Evolutionary conservation across 2,329 filamentous ascomycete genomes (phyloP).

Genomic region (Talaromyces sp.): DNA sequence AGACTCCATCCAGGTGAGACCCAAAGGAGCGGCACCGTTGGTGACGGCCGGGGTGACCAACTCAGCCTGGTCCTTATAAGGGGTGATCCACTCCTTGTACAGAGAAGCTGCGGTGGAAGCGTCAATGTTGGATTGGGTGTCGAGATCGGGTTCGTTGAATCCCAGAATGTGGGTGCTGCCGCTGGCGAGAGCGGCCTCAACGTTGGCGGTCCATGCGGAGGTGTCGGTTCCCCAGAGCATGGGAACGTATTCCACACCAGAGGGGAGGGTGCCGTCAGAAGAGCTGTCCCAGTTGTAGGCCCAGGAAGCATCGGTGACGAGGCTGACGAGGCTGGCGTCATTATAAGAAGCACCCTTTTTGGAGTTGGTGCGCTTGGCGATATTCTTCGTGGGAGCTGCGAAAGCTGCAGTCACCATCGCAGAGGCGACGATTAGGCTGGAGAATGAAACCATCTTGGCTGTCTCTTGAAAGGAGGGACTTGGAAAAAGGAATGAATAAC

Average conservation of each 20-base stretch:
- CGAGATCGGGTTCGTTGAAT: conserved; percentile 49
- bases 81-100: conserved; percentile 40
- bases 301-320: conserved; percentile 39
- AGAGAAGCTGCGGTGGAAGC: conserved; percentile 34
- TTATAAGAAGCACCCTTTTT: conserved; percentile 37
- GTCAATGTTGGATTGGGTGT: conserved; percentile 37
- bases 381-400: conserved; percentile 24
- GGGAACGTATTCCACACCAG: conserved; percentile 41
- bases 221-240: conserved; percentile 45
- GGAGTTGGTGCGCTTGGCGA: conserved; percentile 27
- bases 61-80: conserved; percentile 32
- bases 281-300: conserved; percentile 45
- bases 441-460: conserved; percentile 12
- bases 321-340: conserved; percentile 28
- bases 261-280: conserved; percentile 29
- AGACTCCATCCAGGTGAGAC: conserved; percentile 40
- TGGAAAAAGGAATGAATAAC: background rate
- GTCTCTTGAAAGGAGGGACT: background rate
- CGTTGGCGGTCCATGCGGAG: conserved; percentile 33
- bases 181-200: conserved; percentile 33
- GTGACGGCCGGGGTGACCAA: conserved; percentile 44
- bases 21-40: conserved; percentile 34
- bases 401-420: conserved; percentile 31
- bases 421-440: conserved; percentile 11
- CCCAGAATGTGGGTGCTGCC: conserved; percentile 39